A percentile compares a stretch with the other conserved stretches of the same genome.
These are phyloP conservation scores for Chaetomium fimeti DNA, from an alignment of 495 filamentous ascomycete species.

Conservation along the genomic window DNA sequence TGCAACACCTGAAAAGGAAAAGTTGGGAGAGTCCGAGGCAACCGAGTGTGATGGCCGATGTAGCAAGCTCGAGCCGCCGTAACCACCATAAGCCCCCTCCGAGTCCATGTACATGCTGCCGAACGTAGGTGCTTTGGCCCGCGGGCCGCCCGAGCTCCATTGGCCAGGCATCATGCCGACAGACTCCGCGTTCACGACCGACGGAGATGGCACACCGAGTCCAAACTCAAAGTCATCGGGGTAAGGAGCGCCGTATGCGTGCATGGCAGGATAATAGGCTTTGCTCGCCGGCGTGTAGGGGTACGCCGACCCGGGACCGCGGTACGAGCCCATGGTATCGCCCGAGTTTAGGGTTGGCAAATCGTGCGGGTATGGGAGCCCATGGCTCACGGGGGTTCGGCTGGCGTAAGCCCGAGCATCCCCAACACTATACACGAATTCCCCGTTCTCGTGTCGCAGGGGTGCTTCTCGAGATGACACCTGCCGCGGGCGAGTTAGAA, in stretches of 20 bases:
- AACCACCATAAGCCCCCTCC: conserved; percentile 34
- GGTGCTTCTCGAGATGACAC: conserved; percentile 50
- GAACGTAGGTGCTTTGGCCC: conserved; percentile 25
- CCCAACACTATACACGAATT: conserved; percentile 43
- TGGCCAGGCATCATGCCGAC: conserved; percentile 34
- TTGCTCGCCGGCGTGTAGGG: conserved; percentile 35
- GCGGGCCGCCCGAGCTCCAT: conserved; percentile 27
- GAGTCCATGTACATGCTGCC: conserved; percentile 38
- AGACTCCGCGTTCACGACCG: conserved; percentile 36
- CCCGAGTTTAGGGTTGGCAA: conserved; percentile 30
- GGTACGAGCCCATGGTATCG: conserved; percentile 36
- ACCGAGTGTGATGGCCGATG: conserved; percentile 38
- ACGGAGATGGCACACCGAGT: conserved; percentile 34
- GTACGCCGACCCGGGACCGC: conserved; percentile 23
- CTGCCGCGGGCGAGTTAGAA: conserved; percentile 35
- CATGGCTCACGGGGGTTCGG: conserved; percentile 30
- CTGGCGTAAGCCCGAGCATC: conserved; percentile 42
- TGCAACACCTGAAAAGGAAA: conserved; percentile 43
- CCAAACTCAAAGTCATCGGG: conserved; percentile 45
- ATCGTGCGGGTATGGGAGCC: conserved; percentile 33
- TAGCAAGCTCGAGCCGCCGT: conserved; percentile 33
- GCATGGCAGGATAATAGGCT: conserved; percentile 37
- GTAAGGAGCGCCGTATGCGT: conserved; percentile 38
- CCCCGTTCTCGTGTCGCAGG: conserved; percentile 38
- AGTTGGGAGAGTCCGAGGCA: conserved; percentile 34